These are phyloP conservation scores for Cylindrodendrum hubeiense DNA, from an alignment of 2,329 filamentous ascomycete species.

Conservation along the genomic window DNA sequence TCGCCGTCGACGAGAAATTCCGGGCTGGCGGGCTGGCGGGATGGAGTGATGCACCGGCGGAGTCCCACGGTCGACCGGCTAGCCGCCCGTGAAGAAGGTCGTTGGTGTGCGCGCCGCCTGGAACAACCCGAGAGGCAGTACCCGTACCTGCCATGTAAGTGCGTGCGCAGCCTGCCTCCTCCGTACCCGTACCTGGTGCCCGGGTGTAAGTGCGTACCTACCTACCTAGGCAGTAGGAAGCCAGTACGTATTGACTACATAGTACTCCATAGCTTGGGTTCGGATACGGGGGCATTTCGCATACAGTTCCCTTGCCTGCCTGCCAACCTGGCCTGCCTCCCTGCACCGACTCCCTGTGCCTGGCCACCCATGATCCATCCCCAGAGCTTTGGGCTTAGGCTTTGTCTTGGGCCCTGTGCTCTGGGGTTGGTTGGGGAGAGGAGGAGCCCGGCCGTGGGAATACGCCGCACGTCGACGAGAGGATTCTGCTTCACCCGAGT, in stretches of 20 bases:
- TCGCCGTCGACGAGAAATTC: slow-evolving; percentile 23
- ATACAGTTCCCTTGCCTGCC: no score
- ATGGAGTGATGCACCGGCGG: neutral
- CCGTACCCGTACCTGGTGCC: neutral
- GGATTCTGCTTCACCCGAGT: neutral
- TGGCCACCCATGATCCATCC: neutral
- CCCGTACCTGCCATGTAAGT: neutral
- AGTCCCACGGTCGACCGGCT: neutral
- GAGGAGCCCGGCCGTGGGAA: neutral
- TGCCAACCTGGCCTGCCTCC: neutral
- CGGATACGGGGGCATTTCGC: no score
- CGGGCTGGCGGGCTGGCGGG: slow-evolving; percentile 18
- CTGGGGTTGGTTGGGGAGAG: neutral
- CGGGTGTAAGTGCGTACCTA: neutral
- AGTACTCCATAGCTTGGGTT: no score
- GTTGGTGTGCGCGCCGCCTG: neutral
- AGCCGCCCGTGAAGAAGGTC: neutral
- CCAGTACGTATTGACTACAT: no score
- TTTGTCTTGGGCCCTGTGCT: neutral
- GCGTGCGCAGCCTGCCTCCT: neutral
- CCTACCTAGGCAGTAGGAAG: no score
- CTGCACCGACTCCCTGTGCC: neutral
- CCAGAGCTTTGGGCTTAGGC: neutral
- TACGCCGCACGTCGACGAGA: neutral
- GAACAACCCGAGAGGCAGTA: neutral